A percentile compares a stretch with the other conserved stretches of the same genome.
Conservation (phyloP, 306 rosid species). For the Lotus japonicus region DNA sequence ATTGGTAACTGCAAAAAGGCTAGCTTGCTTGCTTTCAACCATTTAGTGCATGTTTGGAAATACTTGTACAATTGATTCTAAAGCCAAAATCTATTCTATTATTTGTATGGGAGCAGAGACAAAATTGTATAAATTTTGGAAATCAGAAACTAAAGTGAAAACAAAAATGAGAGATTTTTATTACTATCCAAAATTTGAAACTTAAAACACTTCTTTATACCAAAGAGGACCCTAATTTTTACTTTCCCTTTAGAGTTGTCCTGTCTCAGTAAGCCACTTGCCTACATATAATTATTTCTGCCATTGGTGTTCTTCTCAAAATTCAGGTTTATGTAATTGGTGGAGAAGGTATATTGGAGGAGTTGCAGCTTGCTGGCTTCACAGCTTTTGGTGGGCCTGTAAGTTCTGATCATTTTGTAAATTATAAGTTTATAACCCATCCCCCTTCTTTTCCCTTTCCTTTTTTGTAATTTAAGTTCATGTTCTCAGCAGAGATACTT, state of each 20-base stretch:
- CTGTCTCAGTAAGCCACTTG: not conserved
- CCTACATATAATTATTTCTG: not conserved
- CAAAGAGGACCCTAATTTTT: not conserved
- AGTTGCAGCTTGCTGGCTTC: constrained; percentile 78
- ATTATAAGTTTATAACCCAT: not conserved
- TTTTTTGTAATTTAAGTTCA: not conserved
- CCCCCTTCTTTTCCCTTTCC: not conserved
- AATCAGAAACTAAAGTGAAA: not conserved
- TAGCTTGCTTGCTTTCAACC: no score
- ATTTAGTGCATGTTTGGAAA: no score
- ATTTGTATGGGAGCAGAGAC: not conserved
- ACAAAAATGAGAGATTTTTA: not conserved
- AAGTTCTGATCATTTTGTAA: constrained; percentile 29
- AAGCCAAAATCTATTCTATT: not conserved
- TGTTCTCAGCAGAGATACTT: not conserved
- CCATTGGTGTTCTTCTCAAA: not conserved
- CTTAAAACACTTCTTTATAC: no score
- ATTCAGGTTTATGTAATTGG: constrained; percentile 87
- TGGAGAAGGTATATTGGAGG: constrained; percentile 81
- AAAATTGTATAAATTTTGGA: no score
- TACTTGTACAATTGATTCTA: no score
- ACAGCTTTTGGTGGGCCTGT: constrained; percentile 95
- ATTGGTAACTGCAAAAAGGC: not conserved
- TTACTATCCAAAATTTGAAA: no score
- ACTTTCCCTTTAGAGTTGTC: not conserved